These are phyloP conservation scores for Vitis amurensis DNA, from an alignment of 164 flowering plant genomes.

Conservation along the genomic window DNA sequence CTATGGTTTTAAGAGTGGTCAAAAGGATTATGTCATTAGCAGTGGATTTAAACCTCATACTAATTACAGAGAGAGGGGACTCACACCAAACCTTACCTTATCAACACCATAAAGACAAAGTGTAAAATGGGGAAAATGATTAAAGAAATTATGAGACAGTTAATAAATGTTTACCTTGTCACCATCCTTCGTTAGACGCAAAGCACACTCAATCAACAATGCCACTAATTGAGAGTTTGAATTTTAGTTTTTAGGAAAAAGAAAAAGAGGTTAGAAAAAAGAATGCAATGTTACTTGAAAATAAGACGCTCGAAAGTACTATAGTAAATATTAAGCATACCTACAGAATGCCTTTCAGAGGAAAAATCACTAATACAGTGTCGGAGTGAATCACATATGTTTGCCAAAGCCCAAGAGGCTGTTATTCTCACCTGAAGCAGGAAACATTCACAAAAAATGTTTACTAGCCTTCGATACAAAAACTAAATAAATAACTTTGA, in stretches of 20 bases:
- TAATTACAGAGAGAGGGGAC: too few relatives aligned
- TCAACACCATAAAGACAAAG: too few relatives aligned
- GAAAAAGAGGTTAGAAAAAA: constrained; percentile 1
- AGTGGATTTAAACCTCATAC: too few relatives aligned
- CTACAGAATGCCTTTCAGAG: constrained; percentile 20
- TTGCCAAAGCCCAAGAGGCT: constrained; percentile 96
- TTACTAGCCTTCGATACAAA: background rate
- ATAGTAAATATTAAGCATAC: constrained; percentile 23
- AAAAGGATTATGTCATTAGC: too few relatives aligned
- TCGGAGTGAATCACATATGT: constrained; percentile 78
- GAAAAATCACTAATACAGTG: constrained; percentile 32
- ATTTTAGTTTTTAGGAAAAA: constrained; percentile 28
- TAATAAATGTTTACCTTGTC: constrained; percentile 63
- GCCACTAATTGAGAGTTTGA: constrained; percentile 24
- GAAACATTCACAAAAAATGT: background rate
- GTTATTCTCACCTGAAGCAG: constrained; percentile 75
- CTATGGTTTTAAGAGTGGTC: too few relatives aligned
- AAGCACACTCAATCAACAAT: constrained; percentile 52
- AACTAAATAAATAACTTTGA: background rate
- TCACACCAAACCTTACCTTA: too few relatives aligned
- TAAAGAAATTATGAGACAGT: too few relatives aligned
- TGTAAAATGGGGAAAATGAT: too few relatives aligned
- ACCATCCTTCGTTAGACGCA: constrained; percentile 77
- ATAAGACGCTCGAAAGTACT: background rate
- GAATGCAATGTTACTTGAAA: background rate